Conservation (phyloP, 768 basidiomycete genomes). For the Hemileccinum impolitum region DNA sequence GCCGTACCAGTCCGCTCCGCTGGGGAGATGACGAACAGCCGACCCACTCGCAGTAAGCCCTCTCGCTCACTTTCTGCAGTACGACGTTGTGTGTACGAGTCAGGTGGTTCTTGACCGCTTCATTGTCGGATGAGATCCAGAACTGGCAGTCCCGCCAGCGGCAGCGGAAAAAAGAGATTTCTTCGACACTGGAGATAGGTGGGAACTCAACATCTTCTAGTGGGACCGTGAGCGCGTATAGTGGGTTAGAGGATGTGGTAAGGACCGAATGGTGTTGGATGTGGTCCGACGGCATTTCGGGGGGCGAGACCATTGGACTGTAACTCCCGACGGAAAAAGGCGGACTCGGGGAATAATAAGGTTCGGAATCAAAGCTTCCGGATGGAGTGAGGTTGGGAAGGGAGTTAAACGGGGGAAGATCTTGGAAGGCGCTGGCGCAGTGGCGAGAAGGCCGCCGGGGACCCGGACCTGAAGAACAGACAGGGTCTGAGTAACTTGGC, state of each 20-base stretch:
- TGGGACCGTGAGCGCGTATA: conserved; percentile 4
- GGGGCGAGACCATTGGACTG: background rate
- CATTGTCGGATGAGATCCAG: conserved; percentile 20
- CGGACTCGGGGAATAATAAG: background rate
- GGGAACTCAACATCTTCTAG: conserved; percentile 9
- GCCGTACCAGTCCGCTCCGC: conserved; percentile 11
- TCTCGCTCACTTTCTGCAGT: background rate
- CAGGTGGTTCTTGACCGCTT: conserved; percentile 14
- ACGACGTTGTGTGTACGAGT: conserved; percentile 6
- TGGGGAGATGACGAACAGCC: conserved; percentile 7
- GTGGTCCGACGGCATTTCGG: background rate
- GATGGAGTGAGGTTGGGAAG: background rate
- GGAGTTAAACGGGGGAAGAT: background rate
- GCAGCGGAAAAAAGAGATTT: conserved; percentile 16
- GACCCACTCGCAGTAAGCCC: conserved; percentile 10
- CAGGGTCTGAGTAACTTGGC: background rate
- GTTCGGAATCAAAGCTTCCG: background rate
- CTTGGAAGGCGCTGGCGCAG: background rate
- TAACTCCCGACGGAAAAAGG: background rate
- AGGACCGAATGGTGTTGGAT: background rate
- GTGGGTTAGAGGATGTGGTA: background rate
- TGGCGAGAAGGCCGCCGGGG: background rate
- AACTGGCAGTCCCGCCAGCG: conserved; percentile 11
- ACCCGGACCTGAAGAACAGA: background rate
- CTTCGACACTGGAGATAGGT: background rate